phyloP scores from a whole-genome alignment of 2,329 filamentous ascomycete genomes.

The Exophiala sp. region DNA sequence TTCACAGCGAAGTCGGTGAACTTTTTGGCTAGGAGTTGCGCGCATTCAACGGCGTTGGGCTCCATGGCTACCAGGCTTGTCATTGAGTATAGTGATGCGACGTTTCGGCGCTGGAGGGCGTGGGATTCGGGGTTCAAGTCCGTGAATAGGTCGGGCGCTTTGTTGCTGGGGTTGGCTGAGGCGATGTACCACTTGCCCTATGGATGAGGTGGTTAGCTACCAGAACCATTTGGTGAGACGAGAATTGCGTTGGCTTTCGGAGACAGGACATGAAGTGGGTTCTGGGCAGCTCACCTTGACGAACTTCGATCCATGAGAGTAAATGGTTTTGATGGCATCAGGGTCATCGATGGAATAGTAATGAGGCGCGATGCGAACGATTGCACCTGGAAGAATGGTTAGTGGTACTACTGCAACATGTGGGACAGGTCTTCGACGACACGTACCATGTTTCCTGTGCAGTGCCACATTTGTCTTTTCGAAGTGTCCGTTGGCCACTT shows the following conservation, averaged over 20 bases:
- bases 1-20: slow-evolving; percentile 33
- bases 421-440: neutral
- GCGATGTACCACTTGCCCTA: slow-evolving; percentile 17
- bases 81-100: slow-evolving; percentile 63
- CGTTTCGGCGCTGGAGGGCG: slow-evolving; percentile 64
- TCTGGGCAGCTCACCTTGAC: slow-evolving; percentile 56
- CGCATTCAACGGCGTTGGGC: slow-evolving; percentile 72
- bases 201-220: too few species aligned
- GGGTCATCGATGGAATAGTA: slow-evolving; percentile 70
- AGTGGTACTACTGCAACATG: too few species aligned
- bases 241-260: too few species aligned
- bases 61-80: slow-evolving; percentile 43
- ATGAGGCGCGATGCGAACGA: slow-evolving; percentile 73
- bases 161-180: slow-evolving; percentile 3
- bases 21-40: slow-evolving; percentile 39
- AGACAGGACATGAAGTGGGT: too few species aligned
- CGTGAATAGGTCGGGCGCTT: slow-evolving; percentile 53
- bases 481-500: slow-evolving; percentile 37
- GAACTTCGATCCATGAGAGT: slow-evolving; percentile 77
- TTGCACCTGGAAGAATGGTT: slow-evolving; percentile 45
- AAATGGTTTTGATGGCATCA: slow-evolving; percentile 69
- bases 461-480: slow-evolving; percentile 33
- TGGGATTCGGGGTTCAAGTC: slow-evolving; percentile 72
- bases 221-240: too few species aligned
- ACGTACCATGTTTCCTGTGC: slow-evolving; percentile 49